Evolutionary conservation across 2,329 filamentous ascomycete species (phyloP).

Genomic region (Alternaria arborescens): DNA sequence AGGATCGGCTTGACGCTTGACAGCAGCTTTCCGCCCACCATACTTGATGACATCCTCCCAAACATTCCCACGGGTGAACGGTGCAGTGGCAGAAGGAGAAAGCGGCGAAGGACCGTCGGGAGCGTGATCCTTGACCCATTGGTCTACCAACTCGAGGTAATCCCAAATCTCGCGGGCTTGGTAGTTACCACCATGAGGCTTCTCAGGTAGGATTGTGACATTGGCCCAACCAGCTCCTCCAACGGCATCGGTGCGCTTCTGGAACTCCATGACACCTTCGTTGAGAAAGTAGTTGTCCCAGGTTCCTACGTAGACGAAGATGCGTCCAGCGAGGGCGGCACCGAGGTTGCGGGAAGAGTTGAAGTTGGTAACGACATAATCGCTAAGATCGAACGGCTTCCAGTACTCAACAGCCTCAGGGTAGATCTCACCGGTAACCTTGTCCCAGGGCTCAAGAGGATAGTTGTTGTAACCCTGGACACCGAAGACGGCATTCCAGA

Average conservation of each 20-base stretch:
- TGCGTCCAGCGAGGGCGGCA: slow-evolving; percentile 39
- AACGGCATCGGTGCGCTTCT: slow-evolving; percentile 42
- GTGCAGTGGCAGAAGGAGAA: slow-evolving; percentile 21
- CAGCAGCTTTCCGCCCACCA: slow-evolving; percentile 47
- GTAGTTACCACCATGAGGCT: slow-evolving; percentile 48
- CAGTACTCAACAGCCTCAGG: slow-evolving; percentile 48
- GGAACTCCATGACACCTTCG: slow-evolving; percentile 48
- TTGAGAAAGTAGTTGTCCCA: slow-evolving; percentile 51
- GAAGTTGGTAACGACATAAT: slow-evolving; percentile 48
- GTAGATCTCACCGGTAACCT: slow-evolving; percentile 52
- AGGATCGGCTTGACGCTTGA: slow-evolving; percentile 44
- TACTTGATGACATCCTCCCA: slow-evolving; percentile 46
- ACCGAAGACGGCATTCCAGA: slow-evolving; percentile 52
- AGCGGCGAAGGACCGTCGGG: slow-evolving; percentile 44
- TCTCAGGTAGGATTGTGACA: slow-evolving; percentile 43
- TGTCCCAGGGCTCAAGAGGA: slow-evolving; percentile 52
- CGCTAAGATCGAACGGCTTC: slow-evolving; percentile 48
- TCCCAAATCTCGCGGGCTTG: slow-evolving; percentile 42
- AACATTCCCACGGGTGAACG: slow-evolving; percentile 41
- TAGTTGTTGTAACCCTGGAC: slow-evolving; percentile 50
- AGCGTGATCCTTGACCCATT: slow-evolving; percentile 44
- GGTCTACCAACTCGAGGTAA: slow-evolving; percentile 45
- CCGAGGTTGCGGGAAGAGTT: slow-evolving; percentile 45
- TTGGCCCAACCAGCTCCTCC: slow-evolving; percentile 51
- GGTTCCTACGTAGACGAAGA: slow-evolving; percentile 49